Conservation (phyloP, 352 stramenopile genomes). For the Globisporangium orthogonon region DNA sequence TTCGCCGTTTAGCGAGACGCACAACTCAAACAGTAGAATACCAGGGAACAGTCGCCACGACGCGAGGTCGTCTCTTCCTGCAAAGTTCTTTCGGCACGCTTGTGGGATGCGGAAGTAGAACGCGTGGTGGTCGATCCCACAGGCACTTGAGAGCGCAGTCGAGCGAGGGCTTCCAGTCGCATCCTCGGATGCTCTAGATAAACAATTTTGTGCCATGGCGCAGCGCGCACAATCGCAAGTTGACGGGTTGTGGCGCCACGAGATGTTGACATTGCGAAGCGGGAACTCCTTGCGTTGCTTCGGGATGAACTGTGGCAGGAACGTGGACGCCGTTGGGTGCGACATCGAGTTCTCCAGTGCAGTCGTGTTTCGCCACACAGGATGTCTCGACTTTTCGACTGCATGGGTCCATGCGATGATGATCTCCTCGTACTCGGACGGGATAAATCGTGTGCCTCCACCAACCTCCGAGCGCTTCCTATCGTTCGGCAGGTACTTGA, state of each 20-base stretch:
- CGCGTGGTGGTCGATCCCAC: conserved; percentile 75
- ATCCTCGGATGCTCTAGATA: conserved; percentile 3
- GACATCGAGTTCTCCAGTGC: conserved; percentile 3
- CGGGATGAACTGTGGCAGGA: conserved; percentile 18
- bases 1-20: conserved; percentile 59
- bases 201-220: conserved; percentile 17
- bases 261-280: conserved; percentile 77
- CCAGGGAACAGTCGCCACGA: conserved; percentile 73
- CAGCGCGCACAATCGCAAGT: conserved; percentile 53
- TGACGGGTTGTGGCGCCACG: conserved; percentile 53
- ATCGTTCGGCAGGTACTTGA: conserved; percentile 82
- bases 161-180: neutral
- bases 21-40: conserved; percentile 68
- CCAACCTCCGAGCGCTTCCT: conserved; percentile 29
- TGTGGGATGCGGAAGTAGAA: conserved; percentile 80
- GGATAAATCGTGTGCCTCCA: conserved; percentile 53
- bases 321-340: conserved; percentile 16
- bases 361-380: conserved; percentile 22
- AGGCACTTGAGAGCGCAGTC: conserved; percentile 8
- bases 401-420: conserved; percentile 70
- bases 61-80: conserved; percentile 65
- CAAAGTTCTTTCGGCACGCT: conserved; percentile 70
- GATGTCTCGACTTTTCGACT: conserved; percentile 52
- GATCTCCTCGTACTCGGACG: conserved; percentile 56
- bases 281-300: conserved; percentile 60